Conservation (phyloP, 495 filamentous ascomycete species). For the Haplographium delicatum region DNA sequence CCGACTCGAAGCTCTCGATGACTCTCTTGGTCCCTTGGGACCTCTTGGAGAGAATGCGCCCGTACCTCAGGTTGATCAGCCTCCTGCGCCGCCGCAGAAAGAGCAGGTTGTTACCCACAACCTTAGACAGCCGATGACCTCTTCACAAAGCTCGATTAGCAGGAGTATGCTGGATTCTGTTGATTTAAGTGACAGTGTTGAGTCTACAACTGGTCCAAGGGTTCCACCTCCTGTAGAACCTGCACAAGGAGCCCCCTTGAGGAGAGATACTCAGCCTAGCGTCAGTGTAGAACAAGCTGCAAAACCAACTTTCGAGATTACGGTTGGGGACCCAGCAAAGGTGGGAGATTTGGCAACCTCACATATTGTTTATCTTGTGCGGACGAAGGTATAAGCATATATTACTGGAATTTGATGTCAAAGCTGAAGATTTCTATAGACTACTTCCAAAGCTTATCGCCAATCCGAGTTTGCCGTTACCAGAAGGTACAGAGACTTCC, state of each 20-base stretch:
- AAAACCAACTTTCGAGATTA: slow-evolving; percentile 86
- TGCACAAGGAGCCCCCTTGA: slow-evolving; percentile 44
- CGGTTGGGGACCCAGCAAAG: slow-evolving; percentile 94
- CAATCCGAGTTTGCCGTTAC: slow-evolving; percentile 86
- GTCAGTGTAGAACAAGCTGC: slow-evolving; percentile 85
- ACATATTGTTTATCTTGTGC: slow-evolving; percentile 94
- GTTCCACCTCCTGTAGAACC: slow-evolving; percentile 72
- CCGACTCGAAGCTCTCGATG: slow-evolving; percentile 80
- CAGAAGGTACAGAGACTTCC: slow-evolving; percentile 89
- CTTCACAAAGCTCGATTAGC: slow-evolving; percentile 42
- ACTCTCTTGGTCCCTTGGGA: slow-evolving; percentile 88
- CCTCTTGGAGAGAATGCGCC: slow-evolving; percentile 63
- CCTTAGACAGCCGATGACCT: slow-evolving; percentile 44
- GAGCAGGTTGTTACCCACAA: slow-evolving; percentile 62
- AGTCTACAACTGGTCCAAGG: slow-evolving; percentile 45
- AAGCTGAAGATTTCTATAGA: slow-evolving; percentile 43
- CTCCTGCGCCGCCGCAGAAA: slow-evolving; percentile 87
- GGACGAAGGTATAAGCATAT: slow-evolving; percentile 68
- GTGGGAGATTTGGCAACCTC: slow-evolving; percentile 94
- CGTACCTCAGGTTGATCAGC: slow-evolving; percentile 48
- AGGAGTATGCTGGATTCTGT: slow-evolving; percentile 56
- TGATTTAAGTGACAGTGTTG: slow-evolving; percentile 58
- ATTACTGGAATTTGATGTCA: background rate
- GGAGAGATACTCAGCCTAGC: slow-evolving; percentile 68
- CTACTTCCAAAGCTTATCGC: slow-evolving; percentile 91